phyloP scores from a whole-genome alignment of 1,284 basidiomycete genomes.

The Microbotryum silenes-acaulis region DNA sequence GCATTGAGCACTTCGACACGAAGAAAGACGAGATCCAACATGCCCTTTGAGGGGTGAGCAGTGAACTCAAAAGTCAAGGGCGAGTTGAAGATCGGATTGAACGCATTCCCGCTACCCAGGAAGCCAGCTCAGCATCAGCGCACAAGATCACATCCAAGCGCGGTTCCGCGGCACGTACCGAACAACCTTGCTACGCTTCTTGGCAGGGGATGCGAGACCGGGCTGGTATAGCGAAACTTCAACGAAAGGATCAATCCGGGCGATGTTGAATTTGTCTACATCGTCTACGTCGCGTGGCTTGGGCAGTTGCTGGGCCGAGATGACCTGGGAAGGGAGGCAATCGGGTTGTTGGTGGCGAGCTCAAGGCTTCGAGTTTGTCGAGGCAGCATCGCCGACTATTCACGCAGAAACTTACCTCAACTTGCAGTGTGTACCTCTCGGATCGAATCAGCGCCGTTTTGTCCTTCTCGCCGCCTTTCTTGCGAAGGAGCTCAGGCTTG shows the following conservation, averaged over 20 bases:
- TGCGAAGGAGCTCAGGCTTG: slow-evolving; percentile 72
- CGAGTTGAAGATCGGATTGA: slow-evolving; percentile 78
- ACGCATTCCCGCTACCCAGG: slow-evolving; percentile 58
- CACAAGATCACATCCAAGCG: background rate
- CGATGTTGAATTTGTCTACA: slow-evolving; percentile 45
- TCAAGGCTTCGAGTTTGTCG: background rate
- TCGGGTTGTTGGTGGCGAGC: slow-evolving; percentile 1
- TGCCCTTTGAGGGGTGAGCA: slow-evolving; percentile 58
- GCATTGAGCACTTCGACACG: slow-evolving; percentile 61
- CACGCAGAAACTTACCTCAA: slow-evolving; percentile 48
- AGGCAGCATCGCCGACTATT: background rate
- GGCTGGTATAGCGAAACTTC: slow-evolving; percentile 70
- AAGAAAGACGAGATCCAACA: slow-evolving; percentile 75
- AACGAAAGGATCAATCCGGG: slow-evolving; percentile 63
- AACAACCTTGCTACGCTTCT: slow-evolving; percentile 23
- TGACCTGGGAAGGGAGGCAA: slow-evolving; percentile 48
- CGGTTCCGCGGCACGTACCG: slow-evolving; percentile 7
- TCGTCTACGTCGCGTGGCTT: slow-evolving; percentile 50
- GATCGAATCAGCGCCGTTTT: slow-evolving; percentile 53
- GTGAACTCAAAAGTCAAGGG: slow-evolving; percentile 56
- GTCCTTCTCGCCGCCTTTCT: slow-evolving; percentile 46
- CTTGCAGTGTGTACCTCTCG: slow-evolving; percentile 56
- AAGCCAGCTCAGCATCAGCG: slow-evolving; percentile 27
- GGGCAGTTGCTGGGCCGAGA: slow-evolving; percentile 91
- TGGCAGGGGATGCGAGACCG: slow-evolving; percentile 41